Base-by-base conservation (phyloP, 495 filamentous ascomycete species). In the Lasiosphaeriaceae sp. region DNA sequence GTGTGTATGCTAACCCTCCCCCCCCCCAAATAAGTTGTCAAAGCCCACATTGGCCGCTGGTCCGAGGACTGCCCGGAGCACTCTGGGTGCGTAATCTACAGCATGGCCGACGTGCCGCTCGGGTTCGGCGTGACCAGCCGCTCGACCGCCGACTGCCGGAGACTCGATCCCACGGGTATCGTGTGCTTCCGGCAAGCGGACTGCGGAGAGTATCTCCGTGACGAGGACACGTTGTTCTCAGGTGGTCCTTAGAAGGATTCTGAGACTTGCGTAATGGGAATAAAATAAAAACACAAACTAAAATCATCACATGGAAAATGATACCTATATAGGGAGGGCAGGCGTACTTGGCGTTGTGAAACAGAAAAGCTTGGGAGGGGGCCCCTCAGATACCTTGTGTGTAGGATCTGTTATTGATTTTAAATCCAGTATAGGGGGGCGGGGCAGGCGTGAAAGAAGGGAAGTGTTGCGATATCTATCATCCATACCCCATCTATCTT, bases 1-100 rank as follows among this genome's bases (percentile, higher is more conserved):
- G n/a, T n/a, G n/a, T n/a, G n/a, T n/a, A n/a, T n/a, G n/a, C n/a
- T n/a, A n/a, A n/a, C 20, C 11, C 9, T 12, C 23, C 19, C 50
- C 37, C 12, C 2, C 21, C 23, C 17, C 22, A 29, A 22, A 37
- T 48, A 31, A 64, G 80, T 97, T 22, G 82, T 94, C 44, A 96
- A 96, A 74, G 94, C 95, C 20, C 94, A 98, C 73, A 83, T 97
- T 0, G 90, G 89, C 20, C 76, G 93, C 50, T 94, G 87, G 83
- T 86, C 82, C 21, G 91, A 97, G 61, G 93, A 97, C 74, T 89
- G 85, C 55, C 88, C 88, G 0, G 85, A 87, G 72, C 88, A 92
- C 70, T 83, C 86, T 60, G 88, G 88, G 16, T 82, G 89, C 12
- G 81, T 92, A 52, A 81, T 92, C n/a, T 83, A 83, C 68, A 82